A percentile compares a stretch with the other conserved stretches of the same genome.
Evolutionary conservation across 257 asterid species (phyloP).

Genomic region (Mitragyna speciosa): DNA sequence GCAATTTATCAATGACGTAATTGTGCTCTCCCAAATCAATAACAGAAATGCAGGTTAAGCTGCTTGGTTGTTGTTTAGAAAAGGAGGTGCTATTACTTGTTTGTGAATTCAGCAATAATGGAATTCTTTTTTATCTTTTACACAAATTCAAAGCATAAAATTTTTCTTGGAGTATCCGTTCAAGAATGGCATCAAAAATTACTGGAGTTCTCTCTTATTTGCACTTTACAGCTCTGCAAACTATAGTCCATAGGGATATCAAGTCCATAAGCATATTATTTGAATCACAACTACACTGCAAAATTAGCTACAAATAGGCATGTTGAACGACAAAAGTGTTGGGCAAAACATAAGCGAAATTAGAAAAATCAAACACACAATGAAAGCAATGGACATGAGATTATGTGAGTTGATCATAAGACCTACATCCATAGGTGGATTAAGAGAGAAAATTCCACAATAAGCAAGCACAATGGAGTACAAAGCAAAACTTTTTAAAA

Average conservation of each 20-base stretch:
- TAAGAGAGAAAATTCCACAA: too few relatives aligned
- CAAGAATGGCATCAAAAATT: conserved; percentile 28
- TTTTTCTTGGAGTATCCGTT: conserved; percentile 29
- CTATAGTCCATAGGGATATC: conserved; percentile 44
- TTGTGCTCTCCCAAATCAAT: conserved; percentile 35
- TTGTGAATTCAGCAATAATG: conserved; percentile 31
- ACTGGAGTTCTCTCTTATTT: conserved; percentile 31
- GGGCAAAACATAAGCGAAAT: too few relatives aligned
- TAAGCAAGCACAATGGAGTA: too few relatives aligned
- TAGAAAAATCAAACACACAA: too few relatives aligned
- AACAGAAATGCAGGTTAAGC: conserved; percentile 36
- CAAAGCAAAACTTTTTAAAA: too few relatives aligned
- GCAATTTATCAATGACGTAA: conserved; percentile 39
- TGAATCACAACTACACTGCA: conserved; percentile 26
- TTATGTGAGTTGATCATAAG: too few relatives aligned
- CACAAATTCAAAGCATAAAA: conserved; percentile 17
- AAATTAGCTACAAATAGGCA: too few relatives aligned
- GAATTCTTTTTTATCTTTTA: conserved; percentile 29
- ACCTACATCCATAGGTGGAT: too few relatives aligned
- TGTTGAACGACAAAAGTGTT: too few relatives aligned
- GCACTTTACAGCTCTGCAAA: conserved; percentile 35
- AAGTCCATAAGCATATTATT: conserved; percentile 37
- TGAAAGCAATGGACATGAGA: too few relatives aligned
- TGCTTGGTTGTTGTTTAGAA: too few relatives aligned
- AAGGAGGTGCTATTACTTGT: conserved; percentile 34